Evolutionary conservation across 148 eudicot genomes (phyloP), one percentile per base, ranked within the genome.

Genomic region (Persicaria maculosa): DNA sequence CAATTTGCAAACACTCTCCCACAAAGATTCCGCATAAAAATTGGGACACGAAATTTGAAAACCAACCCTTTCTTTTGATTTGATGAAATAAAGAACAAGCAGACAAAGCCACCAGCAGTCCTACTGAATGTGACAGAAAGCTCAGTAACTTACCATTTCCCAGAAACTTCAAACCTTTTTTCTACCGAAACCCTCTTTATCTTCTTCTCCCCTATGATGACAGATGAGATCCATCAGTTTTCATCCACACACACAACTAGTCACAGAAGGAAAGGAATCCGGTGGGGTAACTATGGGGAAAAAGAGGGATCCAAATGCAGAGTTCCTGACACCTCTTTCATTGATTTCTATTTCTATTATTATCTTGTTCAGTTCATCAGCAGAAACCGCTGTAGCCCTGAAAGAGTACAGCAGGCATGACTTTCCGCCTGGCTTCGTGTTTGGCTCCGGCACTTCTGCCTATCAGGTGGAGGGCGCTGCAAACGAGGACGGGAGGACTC

Each of bases 401-500:
- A 50, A 62, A 25, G 16, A 71, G 22, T 74, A 54, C 59, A 69
- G 48, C 45, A 77, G 75, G 8, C 50, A 70, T 17, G 69, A 81
- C 1, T 81, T 81, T 46, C 83, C 80, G 5, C 40, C 68, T 44
- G 54, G 44, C 50, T 81, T 77, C 50, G 78, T 77, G 16, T 81
- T 81, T 53, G 83, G 83, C 12, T 64, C 83, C 17, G 74, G 73
- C 3, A 50, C 80, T 6, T 77, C 83, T 20, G 55, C 61, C n/a
- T 55, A 55, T 55, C 61, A 71, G 74, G 74, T 71, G 74, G 74
- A 71, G 57, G 74, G 74, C 19, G 74, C 74, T 15, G 74, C 74
- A 46, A 47, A 71, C n/a, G 74, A 71, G 57, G 74, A 71, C 22
- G 74, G 74, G 12, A 71, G 75, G 75, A 73, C 75, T 20, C 75